These are phyloP conservation scores for Talaromyces atroroseus DNA, from an alignment of 2,329 filamentous ascomycete species.

Conservation along the genomic window DNA sequence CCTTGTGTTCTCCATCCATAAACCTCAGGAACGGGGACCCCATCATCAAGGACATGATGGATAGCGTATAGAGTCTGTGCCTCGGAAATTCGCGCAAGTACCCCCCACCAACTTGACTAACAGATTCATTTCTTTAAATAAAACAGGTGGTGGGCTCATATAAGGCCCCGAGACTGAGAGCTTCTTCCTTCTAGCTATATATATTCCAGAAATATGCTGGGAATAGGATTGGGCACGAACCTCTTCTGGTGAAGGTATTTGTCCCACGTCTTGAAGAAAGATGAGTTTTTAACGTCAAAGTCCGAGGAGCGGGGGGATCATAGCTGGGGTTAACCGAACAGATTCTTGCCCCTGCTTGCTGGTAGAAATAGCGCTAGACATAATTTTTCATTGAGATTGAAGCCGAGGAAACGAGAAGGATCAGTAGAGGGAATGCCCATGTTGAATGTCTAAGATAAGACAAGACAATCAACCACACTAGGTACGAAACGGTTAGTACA, in stretches of 20 bases:
- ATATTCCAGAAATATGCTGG: constrained; percentile 15
- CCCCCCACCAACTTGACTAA: constrained; percentile 1
- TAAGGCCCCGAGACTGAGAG: constrained; percentile 5
- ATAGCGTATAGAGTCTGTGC: neutral
- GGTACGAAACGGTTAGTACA: no score
- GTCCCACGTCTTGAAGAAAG: constrained; percentile 18
- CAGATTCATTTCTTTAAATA: neutral
- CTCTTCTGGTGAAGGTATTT: constrained; percentile 19
- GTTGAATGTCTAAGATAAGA: no score
- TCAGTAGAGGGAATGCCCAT: no score
- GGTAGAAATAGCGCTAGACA: neutral
- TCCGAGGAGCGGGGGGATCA: constrained; percentile 15
- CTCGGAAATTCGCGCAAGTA: constrained; percentile 11
- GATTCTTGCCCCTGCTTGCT: neutral
- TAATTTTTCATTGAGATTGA: neutral
- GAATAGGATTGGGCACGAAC: constrained; percentile 15
- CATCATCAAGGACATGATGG: constrained; percentile 18
- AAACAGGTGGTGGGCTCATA: constrained; percentile 14
- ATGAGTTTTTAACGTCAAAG: constrained; percentile 18
- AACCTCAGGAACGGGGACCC: constrained; percentile 6
- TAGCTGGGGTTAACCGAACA: constrained; percentile 7
- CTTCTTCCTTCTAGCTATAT: constrained; percentile 14
- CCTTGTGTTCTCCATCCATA: constrained; percentile 15
- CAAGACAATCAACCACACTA: no score
- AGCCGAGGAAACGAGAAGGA: no score